Conservation (phyloP, 2,329 filamentous ascomycete genomes). For the Zasmidium cellare region DNA sequence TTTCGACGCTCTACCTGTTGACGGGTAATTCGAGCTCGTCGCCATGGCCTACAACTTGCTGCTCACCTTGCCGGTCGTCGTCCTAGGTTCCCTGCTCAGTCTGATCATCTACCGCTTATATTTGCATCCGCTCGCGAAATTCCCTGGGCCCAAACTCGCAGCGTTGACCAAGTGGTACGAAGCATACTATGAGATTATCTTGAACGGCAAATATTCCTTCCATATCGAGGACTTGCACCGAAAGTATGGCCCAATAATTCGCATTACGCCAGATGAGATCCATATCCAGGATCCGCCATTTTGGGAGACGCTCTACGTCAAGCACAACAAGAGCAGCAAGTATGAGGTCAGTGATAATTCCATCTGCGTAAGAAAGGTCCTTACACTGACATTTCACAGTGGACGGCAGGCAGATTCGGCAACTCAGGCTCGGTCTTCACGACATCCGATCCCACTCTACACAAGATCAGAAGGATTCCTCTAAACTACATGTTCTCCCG, state of each 20-base stretch:
- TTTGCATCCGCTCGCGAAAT: conserved; percentile 27
- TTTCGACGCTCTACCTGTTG: background rate
- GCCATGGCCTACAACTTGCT: background rate
- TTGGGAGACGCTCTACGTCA: conserved; percentile 29
- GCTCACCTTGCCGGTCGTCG: background rate
- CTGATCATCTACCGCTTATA: conserved; percentile 25
- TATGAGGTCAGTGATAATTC: conserved; percentile 1
- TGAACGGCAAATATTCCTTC: conserved; percentile 26
- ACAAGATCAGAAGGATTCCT: conserved; percentile 15
- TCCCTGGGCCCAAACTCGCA: conserved; percentile 32
- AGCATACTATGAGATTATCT: conserved; percentile 31
- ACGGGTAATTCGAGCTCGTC: background rate
- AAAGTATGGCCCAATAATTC: conserved; percentile 25
- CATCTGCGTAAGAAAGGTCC: background rate
- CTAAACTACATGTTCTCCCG: conserved; percentile 23
- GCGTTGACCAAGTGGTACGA: conserved; percentile 31
- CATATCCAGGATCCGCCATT: conserved; percentile 42
- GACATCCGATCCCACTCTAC: conserved; percentile 14
- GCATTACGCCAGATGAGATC: conserved; percentile 44
- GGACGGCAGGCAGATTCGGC: conserved; percentile 17
- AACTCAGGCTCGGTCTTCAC: conserved; percentile 19
- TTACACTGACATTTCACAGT: background rate
- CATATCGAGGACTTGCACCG: conserved; percentile 30
- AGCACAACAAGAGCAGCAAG: conserved; percentile 18
- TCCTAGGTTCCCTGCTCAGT: conserved; percentile 13